phyloP scores from a whole-genome alignment of 208 protist species.

The Strigomonas oncopelti region DNA sequence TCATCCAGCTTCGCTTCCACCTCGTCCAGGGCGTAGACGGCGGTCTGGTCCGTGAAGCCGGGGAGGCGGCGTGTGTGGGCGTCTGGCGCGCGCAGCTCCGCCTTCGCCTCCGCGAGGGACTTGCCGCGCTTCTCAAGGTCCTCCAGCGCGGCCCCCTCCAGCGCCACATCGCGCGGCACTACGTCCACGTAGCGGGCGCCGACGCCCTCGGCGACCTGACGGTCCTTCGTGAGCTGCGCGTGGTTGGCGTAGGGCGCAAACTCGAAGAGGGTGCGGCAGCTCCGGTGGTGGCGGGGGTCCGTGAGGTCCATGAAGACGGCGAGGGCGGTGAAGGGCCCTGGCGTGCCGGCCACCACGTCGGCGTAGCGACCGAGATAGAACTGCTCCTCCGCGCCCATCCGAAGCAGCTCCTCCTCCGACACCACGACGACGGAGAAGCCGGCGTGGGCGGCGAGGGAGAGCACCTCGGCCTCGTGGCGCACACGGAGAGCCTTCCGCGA shows the following conservation, averaged over 20 bases:
- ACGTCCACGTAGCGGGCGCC: slow-evolving; percentile 25
- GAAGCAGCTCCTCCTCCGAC: slow-evolving; percentile 11
- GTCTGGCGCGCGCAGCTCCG: slow-evolving; percentile 17
- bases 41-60: slow-evolving; percentile 23
- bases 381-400: slow-evolving; percentile 27
- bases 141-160: slow-evolving; percentile 7
- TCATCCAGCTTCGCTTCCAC: slow-evolving; percentile 17
- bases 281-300: slow-evolving; percentile 2
- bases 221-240: slow-evolving; percentile 16
- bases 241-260: slow-evolving; percentile 35
- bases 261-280: slow-evolving; percentile 37
- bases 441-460: slow-evolving; percentile 19
- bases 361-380: slow-evolving; percentile 43
- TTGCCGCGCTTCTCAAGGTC: slow-evolving; percentile 13
- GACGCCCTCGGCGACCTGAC: slow-evolving; percentile 8
- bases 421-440: slow-evolving; percentile 44
- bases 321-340: slow-evolving; percentile 34
- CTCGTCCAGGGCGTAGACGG: slow-evolving; percentile 14
- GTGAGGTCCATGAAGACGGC: slow-evolving; percentile 45
- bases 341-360: slow-evolving; percentile 43
- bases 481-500: slow-evolving; percentile 23
- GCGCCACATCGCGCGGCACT: slow-evolving; percentile 23
- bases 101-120: slow-evolving; percentile 9
- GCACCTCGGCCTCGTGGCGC: slow-evolving; percentile 17
- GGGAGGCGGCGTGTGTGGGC: slow-evolving; percentile 13